Percentiles rank a stretch among this genome's conserved stretches.
Conservation (phyloP, 2,329 filamentous ascomycete species). For the Aspergillus tanneri region DNA sequence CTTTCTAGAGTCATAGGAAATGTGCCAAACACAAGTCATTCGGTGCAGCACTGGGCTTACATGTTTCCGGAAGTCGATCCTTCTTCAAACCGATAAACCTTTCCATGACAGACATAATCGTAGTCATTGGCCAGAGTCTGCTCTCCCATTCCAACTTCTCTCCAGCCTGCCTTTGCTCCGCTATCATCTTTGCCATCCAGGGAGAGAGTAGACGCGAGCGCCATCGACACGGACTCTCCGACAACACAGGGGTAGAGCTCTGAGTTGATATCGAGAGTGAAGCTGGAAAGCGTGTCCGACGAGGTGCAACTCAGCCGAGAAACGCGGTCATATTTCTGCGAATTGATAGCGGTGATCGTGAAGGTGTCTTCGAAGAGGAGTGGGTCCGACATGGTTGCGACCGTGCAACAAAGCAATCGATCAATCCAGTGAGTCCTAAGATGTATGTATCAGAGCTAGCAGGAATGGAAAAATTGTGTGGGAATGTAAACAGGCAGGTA, state of each 20-base stretch:
- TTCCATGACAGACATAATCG: constrained; percentile 54
- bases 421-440: not conserved
- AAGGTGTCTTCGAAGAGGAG: constrained; percentile 94
- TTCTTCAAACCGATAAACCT: constrained; percentile 54
- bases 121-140: constrained; percentile 55
- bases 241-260: constrained; percentile 79
- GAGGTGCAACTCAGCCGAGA: constrained; percentile 78
- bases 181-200: constrained; percentile 81
- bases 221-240: constrained; percentile 75
- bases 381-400: constrained; percentile 70
- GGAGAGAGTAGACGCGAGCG: constrained; percentile 79
- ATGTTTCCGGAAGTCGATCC: constrained; percentile 72
- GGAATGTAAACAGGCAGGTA: not conserved
- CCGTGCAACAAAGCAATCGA: constrained; percentile 19
- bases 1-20: too few species aligned
- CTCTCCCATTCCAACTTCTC: constrained; percentile 62
- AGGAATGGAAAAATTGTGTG: too few species aligned
- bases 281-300: constrained; percentile 68
- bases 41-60: constrained; percentile 55
- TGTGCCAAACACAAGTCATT: not conserved
- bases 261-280: constrained; percentile 89
- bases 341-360: constrained; percentile 74
- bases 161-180: constrained; percentile 67
- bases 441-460: too few species aligned
- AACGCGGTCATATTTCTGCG: constrained; percentile 92